These are phyloP conservation scores for Nakaseomyces nivariensis DNA, from an alignment of 1,139 yeast species.

Conservation along the genomic window DNA sequence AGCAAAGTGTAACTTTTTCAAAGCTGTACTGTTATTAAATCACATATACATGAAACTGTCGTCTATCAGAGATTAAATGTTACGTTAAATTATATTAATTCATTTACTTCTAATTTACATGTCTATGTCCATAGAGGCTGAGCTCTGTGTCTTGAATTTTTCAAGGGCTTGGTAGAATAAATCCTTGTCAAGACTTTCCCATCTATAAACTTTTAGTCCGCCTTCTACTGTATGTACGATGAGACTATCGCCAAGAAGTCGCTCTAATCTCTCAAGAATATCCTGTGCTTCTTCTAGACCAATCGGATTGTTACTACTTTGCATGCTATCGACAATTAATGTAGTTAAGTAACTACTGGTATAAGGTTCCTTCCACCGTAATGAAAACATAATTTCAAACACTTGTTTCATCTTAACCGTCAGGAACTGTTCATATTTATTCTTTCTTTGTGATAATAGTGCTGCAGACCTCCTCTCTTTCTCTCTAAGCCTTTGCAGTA, in stretches of 20 bases:
- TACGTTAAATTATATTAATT: neutral
- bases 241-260: constrained; percentile 13
- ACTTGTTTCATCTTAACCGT: constrained; percentile 35
- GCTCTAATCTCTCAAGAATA: constrained; percentile 20
- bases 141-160: neutral
- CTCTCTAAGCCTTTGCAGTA: constrained; percentile 21
- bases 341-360: constrained; percentile 25
- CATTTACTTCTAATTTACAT: neutral
- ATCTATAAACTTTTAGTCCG: constrained; percentile 23
- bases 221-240: constrained; percentile 19
- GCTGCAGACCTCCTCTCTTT: constrained; percentile 23
- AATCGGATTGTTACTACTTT: constrained; percentile 28
- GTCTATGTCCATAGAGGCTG: neutral
- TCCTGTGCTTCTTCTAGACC: constrained; percentile 28
- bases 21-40: too few species aligned
- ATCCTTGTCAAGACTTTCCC: constrained; percentile 15
- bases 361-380: constrained; percentile 26
- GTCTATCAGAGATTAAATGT: too few species aligned
- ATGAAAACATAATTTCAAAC: constrained; percentile 25
- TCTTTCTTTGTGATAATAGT: constrained; percentile 25
- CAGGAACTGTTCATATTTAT: constrained; percentile 33
- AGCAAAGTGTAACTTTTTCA: neutral
- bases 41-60: too few species aligned
- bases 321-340: constrained; percentile 27
- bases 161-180: neutral